Base-by-base conservation (phyloP, 2,329 filamentous ascomycete genomes). In the Botrytis fabae region DNA sequence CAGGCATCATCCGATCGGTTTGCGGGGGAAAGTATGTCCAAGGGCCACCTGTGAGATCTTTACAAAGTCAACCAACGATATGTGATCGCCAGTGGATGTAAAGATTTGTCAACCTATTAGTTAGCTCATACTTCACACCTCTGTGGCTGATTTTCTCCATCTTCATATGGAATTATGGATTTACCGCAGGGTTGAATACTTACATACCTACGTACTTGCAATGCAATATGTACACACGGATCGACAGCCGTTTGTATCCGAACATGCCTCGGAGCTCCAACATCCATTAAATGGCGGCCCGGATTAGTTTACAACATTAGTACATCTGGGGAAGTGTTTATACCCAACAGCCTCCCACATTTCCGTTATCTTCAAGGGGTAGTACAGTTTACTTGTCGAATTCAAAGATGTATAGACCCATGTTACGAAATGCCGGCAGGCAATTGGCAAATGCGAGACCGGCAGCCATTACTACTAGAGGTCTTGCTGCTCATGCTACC, bases 401-500 rank as follows among this genome's bases (percentile, higher is more conserved):
- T 46, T 44, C 38, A 46, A 69, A 66, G 6, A 81, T 81, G 80
- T 79, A 78, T 51, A 78, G 75, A 77, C 72, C 79, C 46, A 35
- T 79, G 48, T 69, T 80, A 64, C 76, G 75, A 74, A 74, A 51
- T 69, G 72, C 75, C 72, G 73, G 74, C 16, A 75, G 74, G 63
- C 77, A 78, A 76, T 76, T 78, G 66, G 70, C 76, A 22, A 73
- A 75, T 70, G 66, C 75, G 57, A 77, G 76, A 46, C 74, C 75
- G 28, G 14, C 42, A 65, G 40, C 63, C 18, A 51, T 73, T 46
- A 68, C 71, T 42, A 65, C 71, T n/a, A 76, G 79, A 75, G 72
- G 76, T 40, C 79, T 79, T 76, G 78, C 79, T 60, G 76, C 75
- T 14, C 75, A 78, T 54, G 74, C 78, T 62, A 77, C 80, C 74